Evolutionary conservation across 768 basidiomycete genomes (phyloP), one percentile per base, ranked within the genome.

Genomic region (Dacryopinax spathularia): DNA sequence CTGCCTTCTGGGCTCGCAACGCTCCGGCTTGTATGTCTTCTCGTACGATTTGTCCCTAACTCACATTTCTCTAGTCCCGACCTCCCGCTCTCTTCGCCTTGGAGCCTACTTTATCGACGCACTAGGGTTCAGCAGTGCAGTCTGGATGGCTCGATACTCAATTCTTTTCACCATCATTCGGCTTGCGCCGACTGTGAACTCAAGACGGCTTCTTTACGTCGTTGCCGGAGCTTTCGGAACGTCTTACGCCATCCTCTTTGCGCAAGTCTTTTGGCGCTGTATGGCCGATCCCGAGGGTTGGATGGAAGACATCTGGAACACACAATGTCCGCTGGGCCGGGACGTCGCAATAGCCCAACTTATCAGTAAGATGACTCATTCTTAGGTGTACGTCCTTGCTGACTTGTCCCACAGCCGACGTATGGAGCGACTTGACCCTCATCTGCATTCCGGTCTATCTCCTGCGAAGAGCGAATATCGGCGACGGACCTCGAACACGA

Each of bases 81-180:
- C 25, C 9, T 56, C 48, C 15, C 10, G 48, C 5, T 27, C 48
- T 15, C 48, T 56, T 7, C 10, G 48, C 10, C 29, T 56, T 25
- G 48, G 48, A 13, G 9, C 31, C 9, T 56, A 56, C 29, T 56
- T 56, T 20, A 18, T 56, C 48, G 25, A 27, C 25, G 48, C 48
- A 5, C 20, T 56, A 13, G 48, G 48, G 5, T 56, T 56, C 48
- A 25, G 25, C 48, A 56, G 48, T 20, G 48, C 48, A 18, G 48
- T 56, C 25, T 56, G 48, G 48, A 56, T 56, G 48, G 73, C 81
- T 1, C 77, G 81, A 20, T 71, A 81, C n/a, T 77, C 80, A 27
- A 81, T 82, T 43, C 71, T 83, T 6, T 80, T 80, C 71, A 82
- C 81, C 5, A 75, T 83, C 65, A 78, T 82, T 61, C 79, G 82